Percentiles rank a stretch among this genome's conserved stretches.
phyloP scores from a whole-genome alignment of 352 stramenopile species.

The Globisporangium middletonii region DNA sequence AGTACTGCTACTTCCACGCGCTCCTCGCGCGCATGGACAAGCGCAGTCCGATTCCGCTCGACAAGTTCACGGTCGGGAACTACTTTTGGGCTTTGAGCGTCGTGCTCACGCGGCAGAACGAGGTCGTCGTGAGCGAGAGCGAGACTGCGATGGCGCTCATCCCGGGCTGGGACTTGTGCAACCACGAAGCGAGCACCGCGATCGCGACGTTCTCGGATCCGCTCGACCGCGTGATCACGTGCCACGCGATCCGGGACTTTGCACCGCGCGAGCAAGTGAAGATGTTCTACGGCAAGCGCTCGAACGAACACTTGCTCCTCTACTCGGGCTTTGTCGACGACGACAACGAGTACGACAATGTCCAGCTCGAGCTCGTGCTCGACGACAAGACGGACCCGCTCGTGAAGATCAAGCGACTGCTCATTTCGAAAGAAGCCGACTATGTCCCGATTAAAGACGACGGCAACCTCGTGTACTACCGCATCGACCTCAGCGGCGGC shows the following conservation, averaged over 20 bases:
- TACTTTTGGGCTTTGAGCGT: constrained; percentile 52
- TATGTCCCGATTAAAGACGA: constrained; percentile 14
- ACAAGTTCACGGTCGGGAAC: constrained; percentile 40
- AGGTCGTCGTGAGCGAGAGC: constrained; percentile 21
- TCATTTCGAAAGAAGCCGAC: constrained; percentile 34
- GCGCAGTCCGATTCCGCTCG: constrained; percentile 19
- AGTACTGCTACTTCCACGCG: constrained; percentile 44
- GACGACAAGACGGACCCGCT: constrained; percentile 17
- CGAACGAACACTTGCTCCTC: constrained; percentile 44
- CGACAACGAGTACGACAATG: constrained; percentile 28
- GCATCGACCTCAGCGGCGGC: constrained; percentile 20
- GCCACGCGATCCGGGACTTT: constrained; percentile 35
- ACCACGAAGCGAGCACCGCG: constrained; percentile 37
- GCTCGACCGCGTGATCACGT: constrained; percentile 21
- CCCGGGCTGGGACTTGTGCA: constrained; percentile 60
- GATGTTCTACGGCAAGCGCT: constrained; percentile 61
- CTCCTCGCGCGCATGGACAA: constrained; percentile 18
- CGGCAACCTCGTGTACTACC: constrained; percentile 13
- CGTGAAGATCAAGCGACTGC: constrained; percentile 35
- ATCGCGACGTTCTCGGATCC: constrained; percentile 44
- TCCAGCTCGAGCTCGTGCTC: constrained; percentile 17
- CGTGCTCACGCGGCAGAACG: constrained; percentile 62
- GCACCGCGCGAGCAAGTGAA: constrained; percentile 29
- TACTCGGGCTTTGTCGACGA: constrained; percentile 55
- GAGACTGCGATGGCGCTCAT: constrained; percentile 41